A percentile compares a stretch with the other conserved stretches of the same genome.
Conservation (phyloP, 1,139 yeast genomes). For the Geotrichum klebahnii region DNA sequence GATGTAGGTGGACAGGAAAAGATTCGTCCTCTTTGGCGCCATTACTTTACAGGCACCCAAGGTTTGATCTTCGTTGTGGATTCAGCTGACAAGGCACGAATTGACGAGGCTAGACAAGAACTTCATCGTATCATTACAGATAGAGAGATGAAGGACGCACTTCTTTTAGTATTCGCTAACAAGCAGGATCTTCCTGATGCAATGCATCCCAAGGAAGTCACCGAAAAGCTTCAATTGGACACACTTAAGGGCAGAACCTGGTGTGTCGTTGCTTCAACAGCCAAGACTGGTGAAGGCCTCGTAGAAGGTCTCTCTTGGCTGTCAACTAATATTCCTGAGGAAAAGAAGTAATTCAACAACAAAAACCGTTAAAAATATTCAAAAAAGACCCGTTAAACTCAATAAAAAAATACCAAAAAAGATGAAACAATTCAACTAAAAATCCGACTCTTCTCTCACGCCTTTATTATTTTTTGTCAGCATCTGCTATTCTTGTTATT, state of each 20-base stretch:
- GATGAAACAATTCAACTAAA: too few species aligned
- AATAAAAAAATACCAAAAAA: too few species aligned
- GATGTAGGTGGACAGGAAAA: conserved; percentile 96
- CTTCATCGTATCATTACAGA: conserved; percentile 71
- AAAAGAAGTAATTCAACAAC: conserved; percentile 30
- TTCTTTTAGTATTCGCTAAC: conserved; percentile 80
- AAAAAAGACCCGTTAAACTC: not conserved
- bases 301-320: conserved; percentile 87
- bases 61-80: conserved; percentile 93
- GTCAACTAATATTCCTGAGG: conserved; percentile 57
- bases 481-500: not conserved
- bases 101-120: conserved; percentile 76
- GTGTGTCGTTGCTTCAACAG: conserved; percentile 87
- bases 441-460: too few species aligned
- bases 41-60: conserved; percentile 88
- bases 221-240: conserved; percentile 78
- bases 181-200: conserved; percentile 88
- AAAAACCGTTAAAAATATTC: not conserved
- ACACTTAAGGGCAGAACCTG: conserved; percentile 84
- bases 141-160: conserved; percentile 75
- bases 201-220: conserved; percentile 85
- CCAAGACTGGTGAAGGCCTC: conserved; percentile 87
- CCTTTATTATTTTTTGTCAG: too few species aligned
- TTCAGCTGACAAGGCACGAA: conserved; percentile 64
- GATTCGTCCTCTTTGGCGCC: conserved; percentile 89